Evolutionary conservation across 2,329 filamentous ascomycete genomes (phyloP).

Genomic region (Whalleya microplaca): DNA sequence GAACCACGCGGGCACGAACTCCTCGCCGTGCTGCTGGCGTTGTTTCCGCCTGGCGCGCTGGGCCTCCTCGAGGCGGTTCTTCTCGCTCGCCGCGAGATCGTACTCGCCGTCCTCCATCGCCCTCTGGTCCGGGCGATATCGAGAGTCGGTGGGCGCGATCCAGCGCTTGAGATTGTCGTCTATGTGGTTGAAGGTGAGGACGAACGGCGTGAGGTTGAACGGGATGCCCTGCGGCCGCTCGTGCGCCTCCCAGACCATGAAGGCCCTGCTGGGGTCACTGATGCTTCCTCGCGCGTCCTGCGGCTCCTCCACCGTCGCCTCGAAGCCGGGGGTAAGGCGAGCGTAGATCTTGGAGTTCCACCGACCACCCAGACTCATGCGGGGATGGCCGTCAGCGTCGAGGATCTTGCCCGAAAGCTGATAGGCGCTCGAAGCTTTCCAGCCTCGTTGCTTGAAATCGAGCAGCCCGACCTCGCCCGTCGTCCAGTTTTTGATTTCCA

Average conservation of each 20-base stretch:
- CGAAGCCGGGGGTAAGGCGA: slow-evolving; percentile 87
- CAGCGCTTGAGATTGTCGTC: slow-evolving; percentile 78
- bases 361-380: slow-evolving; percentile 87
- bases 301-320: slow-evolving; percentile 69
- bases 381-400: slow-evolving; percentile 76
- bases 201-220: slow-evolving; percentile 97
- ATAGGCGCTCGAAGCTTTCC: slow-evolving; percentile 92
- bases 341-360: slow-evolving; percentile 99
- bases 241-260: slow-evolving; percentile 92
- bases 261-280: slow-evolving; percentile 73
- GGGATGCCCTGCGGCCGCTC: slow-evolving; percentile 80
- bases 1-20: slow-evolving; percentile 89
- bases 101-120: slow-evolving; percentile 99
- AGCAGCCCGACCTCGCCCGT: slow-evolving; percentile 88
- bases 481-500: slow-evolving; percentile 97
- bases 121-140: slow-evolving; percentile 90
- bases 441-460: slow-evolving; percentile 93
- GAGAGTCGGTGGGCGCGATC: slow-evolving; percentile 89
- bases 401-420: slow-evolving; percentile 86
- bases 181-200: slow-evolving; percentile 89
- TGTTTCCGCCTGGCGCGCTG: slow-evolving; percentile 76
- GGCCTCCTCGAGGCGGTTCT: slow-evolving; percentile 90
- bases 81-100: slow-evolving; percentile 88
- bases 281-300: slow-evolving; percentile 56
- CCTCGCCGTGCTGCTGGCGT: slow-evolving; percentile 77